Evolutionary conservation across 805 yeast species (phyloP), one percentile per base, ranked within the genome.

Genomic region (Cyberlindnera saturnus): DNA sequence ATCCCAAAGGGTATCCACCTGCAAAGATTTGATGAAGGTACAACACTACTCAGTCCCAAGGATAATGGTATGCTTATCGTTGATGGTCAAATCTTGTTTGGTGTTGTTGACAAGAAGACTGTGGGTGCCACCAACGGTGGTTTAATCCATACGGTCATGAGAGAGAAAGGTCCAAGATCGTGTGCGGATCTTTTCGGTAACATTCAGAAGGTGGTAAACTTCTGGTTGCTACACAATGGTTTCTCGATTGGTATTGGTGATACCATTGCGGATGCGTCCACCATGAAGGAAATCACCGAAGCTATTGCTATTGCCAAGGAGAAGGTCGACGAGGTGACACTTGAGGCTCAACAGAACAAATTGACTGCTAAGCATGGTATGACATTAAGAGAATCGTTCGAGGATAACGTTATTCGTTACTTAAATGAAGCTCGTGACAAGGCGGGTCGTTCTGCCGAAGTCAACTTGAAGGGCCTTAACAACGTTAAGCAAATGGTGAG

Each of bases 221-320:
- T 76, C 65, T 93, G 99, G 99, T 74, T 93, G 47, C 74, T 93
- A 42, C 99, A 95, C 62, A 87, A 86, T 57, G 98, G 99, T 47
- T 93, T 93, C 69, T 91, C 98, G 11, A 95, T 95, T 56, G 99
- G 99, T 77, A 93, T 93, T 67, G 99, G 99, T 74, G 99, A 93
- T 68, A 93, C 99, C 4, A 95, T 93, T 70, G 99, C 99, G 39
- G 99, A 95, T 72, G 79, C 90, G n/a, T 82, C 78, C 28, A 93
- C 99, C 34, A 95, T 93, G 96, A 81, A 82, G 54, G 84, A 83
- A 53, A 90, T 93, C 56, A 93, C 98, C 1, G 82, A 84, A 45
- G 91, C 98, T 4, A 93, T 93, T 64, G 82, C 87, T 40, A 87
- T 82, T 48, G 99, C 99, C 14, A 95, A 95, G 65, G 78, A 76